Evolutionary conservation across 352 stramenopile genomes (phyloP).

Genomic region (Sclerospora graminicola): DNA sequence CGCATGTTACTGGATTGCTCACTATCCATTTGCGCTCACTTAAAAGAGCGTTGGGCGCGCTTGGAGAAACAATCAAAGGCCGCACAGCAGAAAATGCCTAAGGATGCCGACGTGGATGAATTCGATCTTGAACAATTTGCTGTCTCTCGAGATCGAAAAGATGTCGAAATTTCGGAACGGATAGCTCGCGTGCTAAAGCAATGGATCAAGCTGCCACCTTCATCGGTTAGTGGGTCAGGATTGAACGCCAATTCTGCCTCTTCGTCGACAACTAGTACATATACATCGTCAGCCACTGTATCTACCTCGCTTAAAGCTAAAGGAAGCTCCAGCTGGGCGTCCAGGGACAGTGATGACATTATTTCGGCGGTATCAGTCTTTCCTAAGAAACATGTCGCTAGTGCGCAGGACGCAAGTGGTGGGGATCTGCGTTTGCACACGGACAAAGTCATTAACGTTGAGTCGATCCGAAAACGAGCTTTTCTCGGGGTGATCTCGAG

Average conservation of each 20-base stretch:
- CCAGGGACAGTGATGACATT: conserved; percentile 3
- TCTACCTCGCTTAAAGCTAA: conserved; percentile 10
- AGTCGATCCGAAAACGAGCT: conserved; percentile 59
- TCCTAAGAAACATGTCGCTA: conserved; percentile 23
- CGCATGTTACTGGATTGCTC: conserved; percentile 49
- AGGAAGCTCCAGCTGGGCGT: conserved; percentile 7
- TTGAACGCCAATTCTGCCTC: conserved; percentile 3
- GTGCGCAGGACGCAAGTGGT: conserved; percentile 7
- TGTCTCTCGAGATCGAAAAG: conserved; percentile 33
- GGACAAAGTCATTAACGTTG: conserved; percentile 32
- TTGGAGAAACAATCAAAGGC: conserved; percentile 40
- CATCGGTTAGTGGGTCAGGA: conserved; percentile 6
- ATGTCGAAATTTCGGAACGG: conserved; percentile 42
- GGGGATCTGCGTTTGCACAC: conserved; percentile 26
- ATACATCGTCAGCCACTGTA: not conserved
- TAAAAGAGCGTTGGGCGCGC: conserved; percentile 58
- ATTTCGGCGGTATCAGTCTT: conserved; percentile 28
- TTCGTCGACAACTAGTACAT: not conserved
- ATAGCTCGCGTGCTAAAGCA: conserved; percentile 41
- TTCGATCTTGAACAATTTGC: conserved; percentile 58
- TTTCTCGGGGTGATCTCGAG: conserved; percentile 40
- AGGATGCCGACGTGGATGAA: conserved; percentile 5
- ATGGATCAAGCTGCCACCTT: conserved; percentile 39
- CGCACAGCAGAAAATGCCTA: conserved; percentile 15
- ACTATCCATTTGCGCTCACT: conserved; percentile 33